These are phyloP conservation scores for Aspergillus ostianus DNA, from an alignment of 495 filamentous ascomycete species.

Conservation along the genomic window DNA sequence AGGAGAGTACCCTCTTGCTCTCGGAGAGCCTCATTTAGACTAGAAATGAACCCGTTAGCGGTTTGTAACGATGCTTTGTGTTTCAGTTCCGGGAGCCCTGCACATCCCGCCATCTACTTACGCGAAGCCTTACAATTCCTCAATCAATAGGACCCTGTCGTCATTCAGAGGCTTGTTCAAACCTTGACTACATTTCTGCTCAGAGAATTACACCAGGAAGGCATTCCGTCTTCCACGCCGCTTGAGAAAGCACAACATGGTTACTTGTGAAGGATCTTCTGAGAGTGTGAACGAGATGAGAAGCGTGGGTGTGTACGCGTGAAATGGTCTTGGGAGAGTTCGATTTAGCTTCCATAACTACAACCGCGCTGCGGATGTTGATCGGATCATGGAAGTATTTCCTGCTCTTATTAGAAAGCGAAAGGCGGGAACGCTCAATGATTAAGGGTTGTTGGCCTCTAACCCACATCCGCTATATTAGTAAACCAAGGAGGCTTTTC, in stretches of 20 bases:
- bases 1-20: slow-evolving; percentile 4
- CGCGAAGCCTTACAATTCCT: slow-evolving; percentile 4
- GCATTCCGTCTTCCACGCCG: slow-evolving; percentile 7
- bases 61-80: slow-evolving; percentile 2
- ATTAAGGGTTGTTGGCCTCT: too few relatives aligned
- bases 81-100: slow-evolving; percentile 3
- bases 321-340: slow-evolving; percentile 11
- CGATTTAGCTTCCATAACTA: slow-evolving; percentile 6
- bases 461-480: too few relatives aligned
- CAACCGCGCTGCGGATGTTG: slow-evolving; percentile 1
- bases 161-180: slow-evolving; percentile 2
- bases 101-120: slow-evolving; percentile 6
- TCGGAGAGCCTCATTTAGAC: background rate
- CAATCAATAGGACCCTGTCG: slow-evolving; percentile 2
- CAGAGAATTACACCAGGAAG: background rate
- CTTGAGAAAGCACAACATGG: slow-evolving; percentile 2
- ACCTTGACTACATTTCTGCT: slow-evolving; percentile 3
- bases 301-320: slow-evolving; percentile 5
- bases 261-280: background rate
- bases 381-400: slow-evolving; percentile 4
- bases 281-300: slow-evolving; percentile 4
- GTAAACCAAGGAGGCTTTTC: too few relatives aligned
- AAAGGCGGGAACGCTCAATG: background rate
- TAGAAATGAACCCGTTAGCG: background rate
- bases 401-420: slow-evolving; percentile 1